Evolutionary conservation across 2,329 filamentous ascomycete genomes (phyloP).

Genomic region (Aspergillus sp.): DNA sequence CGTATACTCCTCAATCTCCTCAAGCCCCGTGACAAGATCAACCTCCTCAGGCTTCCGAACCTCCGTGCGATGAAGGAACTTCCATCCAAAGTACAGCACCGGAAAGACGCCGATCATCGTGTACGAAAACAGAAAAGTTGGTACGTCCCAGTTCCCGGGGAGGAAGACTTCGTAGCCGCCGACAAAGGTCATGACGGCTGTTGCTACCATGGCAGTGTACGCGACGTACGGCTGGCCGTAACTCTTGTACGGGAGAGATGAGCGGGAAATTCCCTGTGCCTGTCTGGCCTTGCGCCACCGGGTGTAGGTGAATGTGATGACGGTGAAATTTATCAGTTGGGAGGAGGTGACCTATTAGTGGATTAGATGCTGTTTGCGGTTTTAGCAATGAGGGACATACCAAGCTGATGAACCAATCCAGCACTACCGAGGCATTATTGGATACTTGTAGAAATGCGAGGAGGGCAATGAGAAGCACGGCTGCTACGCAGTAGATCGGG

Average conservation of each 20-base stretch:
- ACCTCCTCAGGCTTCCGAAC: conserved; percentile 62
- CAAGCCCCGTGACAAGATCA: conserved; percentile 66
- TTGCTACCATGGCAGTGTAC: conserved; percentile 67
- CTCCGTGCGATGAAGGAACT: conserved; percentile 67
- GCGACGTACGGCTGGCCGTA: conserved; percentile 73
- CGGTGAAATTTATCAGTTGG: conserved; percentile 73
- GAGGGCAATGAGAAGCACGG: conserved; percentile 70
- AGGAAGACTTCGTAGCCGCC: conserved; percentile 78
- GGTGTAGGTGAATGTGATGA: conserved; percentile 72
- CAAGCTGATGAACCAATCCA: conserved; percentile 73
- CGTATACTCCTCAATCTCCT: conserved; percentile 71
- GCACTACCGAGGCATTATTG: conserved; percentile 66
- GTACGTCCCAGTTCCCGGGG: conserved; percentile 67
- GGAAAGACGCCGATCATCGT: conserved; percentile 75
- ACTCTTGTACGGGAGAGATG: conserved; percentile 71
- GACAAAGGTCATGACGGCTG: conserved; percentile 73
- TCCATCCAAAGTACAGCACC: conserved; percentile 71
- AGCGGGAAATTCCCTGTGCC: conserved; percentile 70
- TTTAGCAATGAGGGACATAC: conserved; percentile 33
- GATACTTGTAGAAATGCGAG: conserved; percentile 76
- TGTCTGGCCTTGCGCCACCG: conserved; percentile 71
- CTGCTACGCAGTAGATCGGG: conserved; percentile 72
- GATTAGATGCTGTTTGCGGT: conserved; percentile 3
- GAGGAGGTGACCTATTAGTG: conserved; percentile 66
- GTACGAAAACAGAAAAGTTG: conserved; percentile 77